These are phyloP conservation scores for Leishmania braziliensis DNA, from an alignment of 208 protist species.

Conservation along the genomic window DNA sequence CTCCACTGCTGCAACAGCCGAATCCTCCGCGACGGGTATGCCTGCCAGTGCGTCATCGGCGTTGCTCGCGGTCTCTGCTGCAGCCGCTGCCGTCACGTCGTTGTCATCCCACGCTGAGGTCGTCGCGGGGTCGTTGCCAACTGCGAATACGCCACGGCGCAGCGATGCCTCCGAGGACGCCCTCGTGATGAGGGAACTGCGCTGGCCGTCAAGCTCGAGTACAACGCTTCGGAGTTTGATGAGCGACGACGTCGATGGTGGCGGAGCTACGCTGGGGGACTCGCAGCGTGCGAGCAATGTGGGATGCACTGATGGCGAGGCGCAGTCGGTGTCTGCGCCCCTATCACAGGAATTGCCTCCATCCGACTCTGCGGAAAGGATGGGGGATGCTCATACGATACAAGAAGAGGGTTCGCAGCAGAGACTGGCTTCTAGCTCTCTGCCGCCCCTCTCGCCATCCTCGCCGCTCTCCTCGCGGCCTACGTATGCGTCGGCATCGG, in stretches of 20 bases:
- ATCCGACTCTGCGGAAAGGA: not conserved
- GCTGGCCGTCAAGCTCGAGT: slow-evolving; percentile 9
- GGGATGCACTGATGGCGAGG: not conserved
- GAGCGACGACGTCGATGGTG: not conserved
- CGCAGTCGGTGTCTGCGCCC: not conserved
- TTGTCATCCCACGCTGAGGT: not conserved
- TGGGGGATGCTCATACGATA: not conserved
- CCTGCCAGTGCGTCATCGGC: not conserved
- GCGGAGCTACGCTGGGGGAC: not conserved
- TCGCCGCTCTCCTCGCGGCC: not conserved
- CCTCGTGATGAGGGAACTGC: slow-evolving; percentile 12
- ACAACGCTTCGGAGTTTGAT: slow-evolving; percentile 4
- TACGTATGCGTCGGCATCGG: not conserved
- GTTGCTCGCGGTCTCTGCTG: not conserved
- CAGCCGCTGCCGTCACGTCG: not conserved
- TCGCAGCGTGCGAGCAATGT: not conserved
- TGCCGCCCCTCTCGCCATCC: not conserved
- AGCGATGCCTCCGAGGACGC: not conserved
- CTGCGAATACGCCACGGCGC: not conserved
- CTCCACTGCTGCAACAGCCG: not conserved
- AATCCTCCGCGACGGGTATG: not conserved
- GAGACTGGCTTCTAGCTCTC: not conserved
- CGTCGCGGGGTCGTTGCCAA: not conserved
- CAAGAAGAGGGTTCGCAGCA: not conserved
- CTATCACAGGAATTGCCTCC: not conserved